These are phyloP conservation scores for Kwoniella newhampshirensis DNA, from an alignment of 768 basidiomycete genomes.

Conservation along the genomic window DNA sequence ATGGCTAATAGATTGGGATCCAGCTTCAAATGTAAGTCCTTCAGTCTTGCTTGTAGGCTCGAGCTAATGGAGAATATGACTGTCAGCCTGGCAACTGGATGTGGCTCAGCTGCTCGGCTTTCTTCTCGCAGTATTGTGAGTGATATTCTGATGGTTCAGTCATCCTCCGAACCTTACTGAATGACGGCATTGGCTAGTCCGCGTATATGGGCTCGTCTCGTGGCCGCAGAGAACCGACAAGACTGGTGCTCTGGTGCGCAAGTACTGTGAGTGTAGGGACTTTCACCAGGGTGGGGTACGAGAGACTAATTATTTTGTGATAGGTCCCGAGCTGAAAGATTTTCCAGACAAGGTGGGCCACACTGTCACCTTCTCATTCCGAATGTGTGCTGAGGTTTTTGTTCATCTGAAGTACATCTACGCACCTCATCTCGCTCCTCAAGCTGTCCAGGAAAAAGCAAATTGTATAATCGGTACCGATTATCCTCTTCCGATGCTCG, in stretches of 20 bases:
- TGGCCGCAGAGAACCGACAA: slow-evolving; percentile 53
- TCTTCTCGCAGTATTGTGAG: slow-evolving; percentile 52
- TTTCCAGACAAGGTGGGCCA: slow-evolving; percentile 53
- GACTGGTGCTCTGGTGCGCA: slow-evolving; percentile 50
- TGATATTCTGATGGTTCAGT: slow-evolving; percentile 5
- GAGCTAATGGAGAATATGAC: not conserved
- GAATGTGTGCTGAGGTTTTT: not conserved
- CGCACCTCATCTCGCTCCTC: slow-evolving; percentile 52
- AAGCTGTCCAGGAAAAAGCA: slow-evolving; percentile 47
- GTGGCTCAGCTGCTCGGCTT: slow-evolving; percentile 55
- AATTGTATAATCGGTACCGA: slow-evolving; percentile 54
- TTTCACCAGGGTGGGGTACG: no score
- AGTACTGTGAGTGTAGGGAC: slow-evolving; percentile 52
- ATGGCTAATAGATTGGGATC: slow-evolving; percentile 55
- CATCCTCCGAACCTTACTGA: not conserved
- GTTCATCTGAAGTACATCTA: slow-evolving; percentile 50
- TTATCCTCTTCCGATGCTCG: slow-evolving; percentile 54
- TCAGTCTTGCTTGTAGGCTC: not conserved
- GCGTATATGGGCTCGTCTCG: slow-evolving; percentile 50
- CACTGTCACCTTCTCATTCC: not conserved
- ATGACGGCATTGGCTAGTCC: slow-evolving; percentile 21
- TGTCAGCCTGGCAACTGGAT: slow-evolving; percentile 53
- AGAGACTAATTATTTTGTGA: not conserved
- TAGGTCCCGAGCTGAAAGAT: slow-evolving; percentile 53
- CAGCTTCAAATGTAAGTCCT: slow-evolving; percentile 45